Evolutionary conservation across 805 yeast genomes (phyloP).

Genomic region (Sungouiozyma ichnusensis): DNA sequence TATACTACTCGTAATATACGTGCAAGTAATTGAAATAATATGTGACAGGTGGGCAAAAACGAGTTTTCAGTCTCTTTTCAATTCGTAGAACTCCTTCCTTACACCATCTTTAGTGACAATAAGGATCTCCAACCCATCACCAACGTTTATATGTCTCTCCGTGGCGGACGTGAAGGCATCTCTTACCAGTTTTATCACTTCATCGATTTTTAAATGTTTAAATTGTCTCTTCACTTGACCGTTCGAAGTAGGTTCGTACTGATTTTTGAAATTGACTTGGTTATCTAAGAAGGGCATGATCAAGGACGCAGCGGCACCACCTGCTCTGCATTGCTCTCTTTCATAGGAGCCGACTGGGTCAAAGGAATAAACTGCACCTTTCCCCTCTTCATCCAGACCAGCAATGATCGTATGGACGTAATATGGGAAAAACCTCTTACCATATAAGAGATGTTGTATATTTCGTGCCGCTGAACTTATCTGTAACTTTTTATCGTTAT

Average conservation of each 20-base stretch:
- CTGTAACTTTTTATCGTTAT: slow-evolving; percentile 56
- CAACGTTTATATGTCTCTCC: slow-evolving; percentile 96
- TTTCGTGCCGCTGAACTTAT: slow-evolving; percentile 77
- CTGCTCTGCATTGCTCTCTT: slow-evolving; percentile 94
- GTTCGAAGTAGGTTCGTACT: slow-evolving; percentile 66
- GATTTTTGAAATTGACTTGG: slow-evolving; percentile 94
- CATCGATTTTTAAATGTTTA: slow-evolving; percentile 63
- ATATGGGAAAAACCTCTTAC: slow-evolving; percentile 93
- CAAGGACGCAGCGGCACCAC: slow-evolving; percentile 92
- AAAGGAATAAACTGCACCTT: slow-evolving; percentile 90
- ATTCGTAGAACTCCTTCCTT: slow-evolving; percentile 67
- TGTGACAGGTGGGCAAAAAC: not conserved
- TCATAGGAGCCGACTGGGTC: slow-evolving; percentile 98
- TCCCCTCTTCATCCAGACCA: slow-evolving; percentile 78
- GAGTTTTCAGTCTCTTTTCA: slow-evolving; percentile 66
- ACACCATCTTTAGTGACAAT: slow-evolving; percentile 93
- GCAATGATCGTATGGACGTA: slow-evolving; percentile 92
- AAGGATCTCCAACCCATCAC: slow-evolving; percentile 87
- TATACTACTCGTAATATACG: slow-evolving; percentile 1
- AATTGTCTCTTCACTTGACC: slow-evolving; percentile 54
- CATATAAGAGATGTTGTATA: slow-evolving; percentile 80
- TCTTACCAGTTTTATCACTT: slow-evolving; percentile 75
- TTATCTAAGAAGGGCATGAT: slow-evolving; percentile 97
- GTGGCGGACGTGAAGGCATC: slow-evolving; percentile 96
- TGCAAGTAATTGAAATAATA: not conserved